These are phyloP conservation scores for Pseudozyma hubeiensis DNA, from an alignment of 1,284 basidiomycete species.

Conservation along the genomic window DNA sequence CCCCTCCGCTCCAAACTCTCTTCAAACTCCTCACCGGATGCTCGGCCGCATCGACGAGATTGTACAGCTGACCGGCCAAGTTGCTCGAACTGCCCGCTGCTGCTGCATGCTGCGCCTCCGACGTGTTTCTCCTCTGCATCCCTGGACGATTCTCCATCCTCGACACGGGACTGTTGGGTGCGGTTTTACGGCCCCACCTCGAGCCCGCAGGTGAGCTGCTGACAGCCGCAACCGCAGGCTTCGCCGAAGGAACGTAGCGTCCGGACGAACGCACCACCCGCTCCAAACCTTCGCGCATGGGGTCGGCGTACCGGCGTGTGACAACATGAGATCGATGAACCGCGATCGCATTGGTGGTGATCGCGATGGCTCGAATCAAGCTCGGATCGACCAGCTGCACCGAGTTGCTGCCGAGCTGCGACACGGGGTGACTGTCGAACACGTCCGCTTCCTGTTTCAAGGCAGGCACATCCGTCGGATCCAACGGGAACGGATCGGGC, in stretches of 20 bases:
- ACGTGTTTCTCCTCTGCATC: conserved; percentile 24
- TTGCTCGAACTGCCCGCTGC: conserved; percentile 11
- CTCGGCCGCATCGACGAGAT: conserved; percentile 52
- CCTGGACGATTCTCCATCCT: conserved; percentile 19
- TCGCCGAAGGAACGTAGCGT: conserved; percentile 17
- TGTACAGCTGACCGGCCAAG: conserved; percentile 42
- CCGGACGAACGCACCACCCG: conserved; percentile 54
- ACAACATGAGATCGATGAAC: conserved; percentile 62
- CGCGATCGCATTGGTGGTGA: conserved; percentile 62
- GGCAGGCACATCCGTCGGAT: conserved; percentile 60
- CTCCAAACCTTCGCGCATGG: conserved; percentile 58
- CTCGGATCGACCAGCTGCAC: conserved; percentile 58
- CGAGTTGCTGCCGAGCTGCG: conserved; percentile 10
- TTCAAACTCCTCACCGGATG: conserved; percentile 55
- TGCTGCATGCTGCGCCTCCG: conserved; percentile 8
- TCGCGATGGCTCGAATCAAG: conserved; percentile 63
- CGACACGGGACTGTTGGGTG: conserved; percentile 43
- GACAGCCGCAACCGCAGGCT: background rate
- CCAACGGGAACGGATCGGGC: conserved; percentile 62
- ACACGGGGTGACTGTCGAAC: conserved; percentile 28
- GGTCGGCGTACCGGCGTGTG: conserved; percentile 64
- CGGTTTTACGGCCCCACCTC: conserved; percentile 47
- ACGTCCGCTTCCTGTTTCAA: conserved; percentile 43
- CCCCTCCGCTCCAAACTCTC: conserved; percentile 51
- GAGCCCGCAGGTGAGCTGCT: conserved; percentile 30